These are phyloP conservation scores for Ogataea methylovora DNA, from an alignment of 805 yeast genomes.

Conservation along the genomic window DNA sequence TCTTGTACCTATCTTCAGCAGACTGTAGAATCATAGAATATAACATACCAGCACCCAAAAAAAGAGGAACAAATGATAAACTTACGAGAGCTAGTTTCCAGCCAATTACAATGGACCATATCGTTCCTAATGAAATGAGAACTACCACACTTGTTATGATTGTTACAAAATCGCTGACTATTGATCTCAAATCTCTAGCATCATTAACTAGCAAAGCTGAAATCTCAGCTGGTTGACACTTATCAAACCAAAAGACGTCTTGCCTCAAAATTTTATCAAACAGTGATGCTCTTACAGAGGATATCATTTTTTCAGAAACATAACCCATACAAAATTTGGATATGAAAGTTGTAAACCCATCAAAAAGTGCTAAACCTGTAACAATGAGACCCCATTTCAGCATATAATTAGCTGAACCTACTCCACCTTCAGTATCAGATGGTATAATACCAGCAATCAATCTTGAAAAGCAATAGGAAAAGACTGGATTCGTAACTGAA, in stretches of 20 bases:
- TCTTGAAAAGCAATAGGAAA: constrained; percentile 71
- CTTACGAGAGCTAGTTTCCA: constrained; percentile 89
- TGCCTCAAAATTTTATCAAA: constrained; percentile 45
- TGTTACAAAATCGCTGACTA: constrained; percentile 57
- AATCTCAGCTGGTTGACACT: constrained; percentile 40
- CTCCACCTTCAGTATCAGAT: constrained; percentile 21
- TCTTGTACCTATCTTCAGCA: constrained; percentile 56
- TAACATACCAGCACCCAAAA: constrained; percentile 39
- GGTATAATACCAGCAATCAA: constrained; percentile 60
- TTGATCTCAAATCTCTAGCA: constrained; percentile 61
- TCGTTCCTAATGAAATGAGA: constrained; percentile 50
- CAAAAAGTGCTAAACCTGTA: constrained; percentile 51
- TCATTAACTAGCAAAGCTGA: constrained; percentile 74
- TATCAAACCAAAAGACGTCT: constrained; percentile 44
- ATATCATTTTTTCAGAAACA: constrained; percentile 65
- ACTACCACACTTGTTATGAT: constrained; percentile 45
- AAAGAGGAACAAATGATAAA: constrained; percentile 62
- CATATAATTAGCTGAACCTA: constrained; percentile 21
- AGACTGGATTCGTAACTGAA: constrained; percentile 66
- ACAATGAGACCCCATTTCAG: constrained; percentile 65
- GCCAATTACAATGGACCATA: constrained; percentile 74
- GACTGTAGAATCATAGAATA: constrained; percentile 46
- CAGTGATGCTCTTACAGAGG: constrained; percentile 38
- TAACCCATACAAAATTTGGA: constrained; percentile 44
- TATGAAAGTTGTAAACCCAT: constrained; percentile 49